Base-by-base conservation (phyloP, 345 rosid species). In the Acer saccharum region DNA sequence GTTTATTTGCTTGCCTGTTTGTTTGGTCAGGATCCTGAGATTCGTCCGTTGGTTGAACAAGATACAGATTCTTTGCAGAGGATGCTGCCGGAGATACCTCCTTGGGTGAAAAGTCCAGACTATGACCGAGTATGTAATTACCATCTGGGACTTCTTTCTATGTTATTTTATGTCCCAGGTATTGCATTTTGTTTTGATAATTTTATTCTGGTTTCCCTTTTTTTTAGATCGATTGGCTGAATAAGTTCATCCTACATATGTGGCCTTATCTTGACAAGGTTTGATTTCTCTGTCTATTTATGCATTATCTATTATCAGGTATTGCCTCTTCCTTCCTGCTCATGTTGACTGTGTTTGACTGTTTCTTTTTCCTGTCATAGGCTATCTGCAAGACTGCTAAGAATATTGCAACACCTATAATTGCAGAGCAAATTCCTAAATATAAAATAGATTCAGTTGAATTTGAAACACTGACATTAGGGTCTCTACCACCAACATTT, bases 241-340 rank as follows among this genome's bases (percentile, higher is more conserved):
- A 96, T 85, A 90, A 74, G 82, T 92, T 96, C 79, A 61, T 96
- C 67, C 88, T 85, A 71, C 79, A 82, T 21, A 89, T 94, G 95
- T 96, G 99, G 99, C 98, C 99, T 78, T 90, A 89, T 81, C 94
- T 96, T 29, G 98, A 96, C 89, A 96, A 94, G 98, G 99, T 95
- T 83, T 44, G 75, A 52, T 80, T 62, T 79, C 72, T 74, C 25
- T 11, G 35, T 41, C 60, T 17, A 18, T 14, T 63, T 73, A 54
- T 7, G 63, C 17, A 16, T 76, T 62, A 20, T 69, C 8, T 29
- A 35, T 35, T 68, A 0, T 35, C 76, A 20, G 21, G 69, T 57
- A 75, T 65, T 69, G 60, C 75, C 74, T 76, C 57, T 27, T 32
- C 63, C 79, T 71, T 7, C 46, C 68, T 60, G 62, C 57, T 74